A percentile compares a stretch with the other conserved stretches of the same genome.
These are phyloP conservation scores for Globisporangium cylindrosporum DNA, from an alignment of 352 stramenopile species.

Conservation along the genomic window DNA sequence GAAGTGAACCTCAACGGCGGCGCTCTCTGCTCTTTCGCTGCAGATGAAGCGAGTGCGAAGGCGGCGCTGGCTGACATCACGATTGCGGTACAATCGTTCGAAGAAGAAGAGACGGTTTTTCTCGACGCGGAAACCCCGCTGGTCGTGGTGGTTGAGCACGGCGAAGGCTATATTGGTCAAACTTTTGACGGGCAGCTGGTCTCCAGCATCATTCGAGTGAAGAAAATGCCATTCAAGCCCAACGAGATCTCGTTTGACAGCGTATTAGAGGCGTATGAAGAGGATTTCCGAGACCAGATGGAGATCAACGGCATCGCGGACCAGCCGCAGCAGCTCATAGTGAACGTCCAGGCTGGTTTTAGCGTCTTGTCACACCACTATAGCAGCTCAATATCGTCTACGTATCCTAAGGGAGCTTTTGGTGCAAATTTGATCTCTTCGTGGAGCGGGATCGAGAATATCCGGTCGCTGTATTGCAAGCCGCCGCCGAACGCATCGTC, in stretches of 20 bases:
- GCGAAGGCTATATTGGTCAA: constrained; percentile 14
- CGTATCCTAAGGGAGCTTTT: not conserved
- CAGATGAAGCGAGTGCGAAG: constrained; percentile 9
- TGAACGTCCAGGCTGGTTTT: constrained; percentile 14
- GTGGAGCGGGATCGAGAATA: constrained; percentile 21
- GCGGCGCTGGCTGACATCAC: constrained; percentile 11
- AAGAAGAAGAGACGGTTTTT: not conserved
- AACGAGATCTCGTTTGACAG: constrained; percentile 7
- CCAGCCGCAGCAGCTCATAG: constrained; percentile 12
- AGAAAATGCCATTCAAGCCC: not conserved
- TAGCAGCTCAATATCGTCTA: not conserved
- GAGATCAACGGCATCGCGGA: constrained; percentile 12
- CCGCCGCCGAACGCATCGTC: constrained; percentile 15
- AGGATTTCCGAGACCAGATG: constrained; percentile 11
- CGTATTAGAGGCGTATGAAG: constrained; percentile 18
- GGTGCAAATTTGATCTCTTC: constrained; percentile 13
- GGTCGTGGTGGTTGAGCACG: constrained; percentile 17
- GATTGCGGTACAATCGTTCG: constrained; percentile 7
- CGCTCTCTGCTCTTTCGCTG: constrained; percentile 5
- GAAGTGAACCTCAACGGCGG: constrained; percentile 10
- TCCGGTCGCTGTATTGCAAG: constrained; percentile 10
- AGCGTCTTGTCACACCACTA: not conserved
- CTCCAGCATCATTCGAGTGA: constrained; percentile 8
- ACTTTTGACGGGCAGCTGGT: not conserved
- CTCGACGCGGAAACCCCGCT: not conserved